These are phyloP conservation scores for Pythium diclinum DNA, from an alignment of 352 stramenopile genomes.

Conservation along the genomic window DNA sequence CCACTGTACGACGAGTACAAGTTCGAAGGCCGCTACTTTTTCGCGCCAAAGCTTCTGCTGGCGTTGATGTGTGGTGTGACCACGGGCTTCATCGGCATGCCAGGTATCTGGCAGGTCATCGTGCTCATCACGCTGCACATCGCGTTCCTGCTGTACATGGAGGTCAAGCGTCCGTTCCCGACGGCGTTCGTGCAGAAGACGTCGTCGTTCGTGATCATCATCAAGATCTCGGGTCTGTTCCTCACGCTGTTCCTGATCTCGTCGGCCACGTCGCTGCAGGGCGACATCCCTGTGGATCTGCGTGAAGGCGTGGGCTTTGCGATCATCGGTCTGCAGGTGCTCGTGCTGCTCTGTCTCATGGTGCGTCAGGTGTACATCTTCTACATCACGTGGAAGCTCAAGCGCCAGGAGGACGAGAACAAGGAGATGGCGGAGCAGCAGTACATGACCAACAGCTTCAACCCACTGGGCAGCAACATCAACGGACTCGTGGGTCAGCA, in stretches of 20 bases:
- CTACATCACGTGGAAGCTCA: conserved; percentile 84
- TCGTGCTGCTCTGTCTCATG: conserved; percentile 80
- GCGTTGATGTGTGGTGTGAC: conserved; percentile 75
- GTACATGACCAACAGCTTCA: conserved; percentile 17
- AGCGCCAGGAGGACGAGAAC: conserved; percentile 26
- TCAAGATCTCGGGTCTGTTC: conserved; percentile 86
- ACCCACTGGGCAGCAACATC: conserved; percentile 23
- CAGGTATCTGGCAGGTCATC: conserved; percentile 75
- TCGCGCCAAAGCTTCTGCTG: conserved; percentile 78
- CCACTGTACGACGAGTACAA: conserved; percentile 87
- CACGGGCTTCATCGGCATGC: conserved; percentile 75
- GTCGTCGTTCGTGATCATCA: conserved; percentile 86
- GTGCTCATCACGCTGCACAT: conserved; percentile 76
- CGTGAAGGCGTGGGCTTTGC: conserved; percentile 75
- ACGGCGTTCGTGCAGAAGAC: conserved; percentile 82
- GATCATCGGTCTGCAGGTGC: conserved; percentile 76
- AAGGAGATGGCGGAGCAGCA: conserved; percentile 18
- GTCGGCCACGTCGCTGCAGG: conserved; percentile 59
- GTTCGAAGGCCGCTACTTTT: conserved; percentile 86
- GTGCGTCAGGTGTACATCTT: conserved; percentile 86
- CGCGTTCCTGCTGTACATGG: conserved; percentile 76
- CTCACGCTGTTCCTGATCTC: conserved; percentile 81
- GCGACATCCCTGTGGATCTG: conserved; percentile 67
- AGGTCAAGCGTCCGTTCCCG: conserved; percentile 81
- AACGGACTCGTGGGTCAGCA: conserved; percentile 13